Evolutionary conservation across 108 stramenopile species (phyloP).

Genomic region (Pinguiococcus pyrenoidosus): DNA sequence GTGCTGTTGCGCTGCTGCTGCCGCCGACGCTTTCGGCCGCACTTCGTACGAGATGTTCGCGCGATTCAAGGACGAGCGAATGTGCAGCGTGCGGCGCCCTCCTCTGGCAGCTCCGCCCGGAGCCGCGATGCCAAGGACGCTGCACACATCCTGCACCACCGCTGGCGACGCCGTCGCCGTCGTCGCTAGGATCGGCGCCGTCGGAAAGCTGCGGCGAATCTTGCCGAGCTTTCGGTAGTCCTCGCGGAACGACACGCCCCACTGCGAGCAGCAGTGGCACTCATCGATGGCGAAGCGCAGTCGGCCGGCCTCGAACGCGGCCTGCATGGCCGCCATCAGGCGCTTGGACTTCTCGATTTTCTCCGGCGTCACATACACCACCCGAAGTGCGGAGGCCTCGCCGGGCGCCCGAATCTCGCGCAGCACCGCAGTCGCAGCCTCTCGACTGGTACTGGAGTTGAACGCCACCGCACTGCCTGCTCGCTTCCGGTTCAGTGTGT

Average conservation of each 20-base stretch:
- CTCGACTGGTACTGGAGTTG: background rate
- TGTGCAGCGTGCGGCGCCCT: no score
- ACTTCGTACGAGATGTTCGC: no score
- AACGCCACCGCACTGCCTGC: background rate
- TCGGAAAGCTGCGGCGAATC: slow-evolving; percentile 16
- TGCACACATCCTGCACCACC: slow-evolving; percentile 17
- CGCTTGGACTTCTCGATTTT: background rate
- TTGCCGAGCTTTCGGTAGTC: slow-evolving; percentile 21
- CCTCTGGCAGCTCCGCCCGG: no score
- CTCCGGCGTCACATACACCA: slow-evolving; percentile 6
- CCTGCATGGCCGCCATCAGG: background rate
- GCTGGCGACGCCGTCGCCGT: slow-evolving; percentile 31
- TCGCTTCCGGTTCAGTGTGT: background rate
- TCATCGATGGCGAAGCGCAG: slow-evolving; percentile 31
- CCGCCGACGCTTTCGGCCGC: no score
- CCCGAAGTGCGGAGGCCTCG: background rate
- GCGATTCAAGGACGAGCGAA: no score
- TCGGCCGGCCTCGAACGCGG: no score
- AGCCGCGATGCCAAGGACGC: no score
- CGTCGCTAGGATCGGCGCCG: slow-evolving; percentile 22
- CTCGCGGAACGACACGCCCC: no score
- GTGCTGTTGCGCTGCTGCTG: no score
- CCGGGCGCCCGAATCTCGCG: background rate
- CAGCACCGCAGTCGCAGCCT: background rate
- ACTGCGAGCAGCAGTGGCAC: no score